A percentile compares a stretch with the other conserved stretches of the same genome.
phyloP scores from a whole-genome alignment of 805 yeast genomes.

The Candida pini region DNA sequence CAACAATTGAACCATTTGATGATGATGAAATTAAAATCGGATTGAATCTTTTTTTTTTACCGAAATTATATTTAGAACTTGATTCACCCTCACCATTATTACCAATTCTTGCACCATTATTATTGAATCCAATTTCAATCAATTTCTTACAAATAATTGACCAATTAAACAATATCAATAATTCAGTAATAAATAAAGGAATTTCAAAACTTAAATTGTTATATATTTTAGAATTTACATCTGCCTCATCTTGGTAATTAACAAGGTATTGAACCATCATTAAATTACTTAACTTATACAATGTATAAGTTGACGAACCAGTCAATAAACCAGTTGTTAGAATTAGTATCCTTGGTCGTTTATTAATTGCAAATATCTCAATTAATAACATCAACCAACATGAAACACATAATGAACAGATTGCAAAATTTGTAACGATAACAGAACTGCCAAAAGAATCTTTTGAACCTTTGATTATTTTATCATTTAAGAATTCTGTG shows the following conservation, averaged over 20 bases:
- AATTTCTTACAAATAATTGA: slow-evolving; percentile 10
- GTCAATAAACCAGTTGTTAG: slow-evolving; percentile 55
- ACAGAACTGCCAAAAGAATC: slow-evolving; percentile 35
- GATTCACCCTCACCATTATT: not conserved
- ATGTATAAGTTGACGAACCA: slow-evolving; percentile 44
- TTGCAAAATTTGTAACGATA: slow-evolving; percentile 42
- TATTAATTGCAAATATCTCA: slow-evolving; percentile 47
- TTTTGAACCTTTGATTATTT: slow-evolving; percentile 8
- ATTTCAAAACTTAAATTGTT: slow-evolving; percentile 33
- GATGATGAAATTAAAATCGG: not conserved
- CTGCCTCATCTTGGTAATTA: slow-evolving; percentile 48
- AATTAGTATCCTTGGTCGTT: slow-evolving; percentile 53
- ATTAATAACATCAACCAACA: slow-evolving; percentile 68
- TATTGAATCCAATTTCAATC: slow-evolving; percentile 3
- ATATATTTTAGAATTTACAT: slow-evolving; percentile 34
- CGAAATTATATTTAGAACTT: not conserved
- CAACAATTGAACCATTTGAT: not conserved
- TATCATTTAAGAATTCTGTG: not conserved
- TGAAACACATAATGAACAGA: slow-evolving; percentile 50
- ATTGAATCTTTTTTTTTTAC: not conserved
- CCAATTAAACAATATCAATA: slow-evolving; percentile 50
- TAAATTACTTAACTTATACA: slow-evolving; percentile 39
- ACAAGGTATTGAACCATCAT: slow-evolving; percentile 44
- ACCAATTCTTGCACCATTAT: not conserved
- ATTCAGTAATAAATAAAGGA: slow-evolving; percentile 35